Evolutionary conservation across 257 asterid species (phyloP).

Genomic region (Oldenlandia corymbosa): DNA sequence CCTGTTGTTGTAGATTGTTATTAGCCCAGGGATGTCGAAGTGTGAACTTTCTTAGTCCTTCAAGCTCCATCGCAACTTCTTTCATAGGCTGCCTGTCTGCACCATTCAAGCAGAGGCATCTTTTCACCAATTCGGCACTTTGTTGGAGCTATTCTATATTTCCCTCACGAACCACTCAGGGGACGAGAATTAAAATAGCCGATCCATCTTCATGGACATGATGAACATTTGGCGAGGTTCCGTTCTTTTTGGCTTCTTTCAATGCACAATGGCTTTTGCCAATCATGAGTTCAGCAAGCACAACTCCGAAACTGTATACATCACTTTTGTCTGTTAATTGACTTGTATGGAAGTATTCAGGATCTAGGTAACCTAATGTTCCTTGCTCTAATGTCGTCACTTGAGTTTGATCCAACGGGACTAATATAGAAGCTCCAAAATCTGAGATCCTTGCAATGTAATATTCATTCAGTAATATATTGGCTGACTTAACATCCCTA

Average conservation of each 20-base stretch:
- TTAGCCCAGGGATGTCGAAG: conserved; percentile 46
- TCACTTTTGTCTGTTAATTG: conserved; percentile 69
- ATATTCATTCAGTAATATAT: conserved; percentile 49
- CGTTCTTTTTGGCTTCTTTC: too few species aligned
- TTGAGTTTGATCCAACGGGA: conserved; percentile 57
- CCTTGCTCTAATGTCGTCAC: conserved; percentile 75
- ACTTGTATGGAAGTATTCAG: conserved; percentile 68
- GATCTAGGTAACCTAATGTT: conserved; percentile 70
- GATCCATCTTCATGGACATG: too few species aligned
- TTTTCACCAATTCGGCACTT: conserved; percentile 41
- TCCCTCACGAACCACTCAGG: conserved; percentile 56
- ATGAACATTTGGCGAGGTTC: too few species aligned
- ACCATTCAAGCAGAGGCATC: conserved; percentile 43
- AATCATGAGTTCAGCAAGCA: conserved; percentile 58
- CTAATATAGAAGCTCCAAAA: conserved; percentile 72
- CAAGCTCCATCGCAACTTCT: conserved; percentile 69
- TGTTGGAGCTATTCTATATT: conserved; percentile 47
- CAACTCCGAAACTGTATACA: conserved; percentile 74
- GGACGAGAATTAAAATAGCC: too few species aligned
- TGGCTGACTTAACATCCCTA: too few species aligned
- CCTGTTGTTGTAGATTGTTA: conserved; percentile 1
- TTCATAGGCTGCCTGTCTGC: conserved; percentile 74
- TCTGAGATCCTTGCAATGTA: conserved; percentile 61
- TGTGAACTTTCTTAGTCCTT: conserved; percentile 46
- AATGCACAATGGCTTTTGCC: conserved; percentile 61